Base-by-base conservation (phyloP, 2,329 filamentous ascomycete species). In the Trichoderma arundinaceum region DNA sequence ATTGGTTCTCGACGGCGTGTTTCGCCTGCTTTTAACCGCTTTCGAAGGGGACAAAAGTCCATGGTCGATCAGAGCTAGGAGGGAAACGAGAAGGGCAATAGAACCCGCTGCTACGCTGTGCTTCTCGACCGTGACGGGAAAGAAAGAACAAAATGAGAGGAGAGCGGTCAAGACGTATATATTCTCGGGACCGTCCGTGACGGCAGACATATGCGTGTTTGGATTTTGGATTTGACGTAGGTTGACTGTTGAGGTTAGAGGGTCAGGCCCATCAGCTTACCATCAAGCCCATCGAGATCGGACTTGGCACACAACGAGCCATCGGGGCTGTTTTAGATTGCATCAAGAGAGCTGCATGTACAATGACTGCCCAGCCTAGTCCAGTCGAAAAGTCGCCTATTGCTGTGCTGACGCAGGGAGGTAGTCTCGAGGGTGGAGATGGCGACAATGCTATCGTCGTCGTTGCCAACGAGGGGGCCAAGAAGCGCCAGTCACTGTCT, bases 401-500 rank as follows among this genome's bases (percentile, higher is more conserved):
- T 51, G 39, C 33, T 28, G 56, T 53, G 15, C 17, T 28, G 15
- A 51, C 33, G 9, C 39, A 32, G 28, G 39, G 46, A 33, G 63
- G 49, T 28, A 32, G 52, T n/a, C 19, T 57, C 41, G 43, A 56
- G n/a, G 41, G 22, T 19, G 32, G 28, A 38, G 19, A 57, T 49
- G 52, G 38, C 3, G 58, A 63, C 22, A 6, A 22, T 38, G 33
- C 49, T 1, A 43, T 56, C n/a, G 60, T 39, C n/a, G n/a, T 12
- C 33, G 41, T 39, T 10, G 43, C 32, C 10, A 65, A 51, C 12
- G 70, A 66, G 48, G 66, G 63, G 35, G 28, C 39, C n/a, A 63
- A 38, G 51, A 63, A 61, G 46, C 58, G 58, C 46, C 71, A 72
- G 54, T 68, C 68, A 7, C 54, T 71, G 4, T 72, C 71, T 7